phyloP scores from a whole-genome alignment of 1,139 yeast species.

The Scheffersomyces lignicola region DNA sequence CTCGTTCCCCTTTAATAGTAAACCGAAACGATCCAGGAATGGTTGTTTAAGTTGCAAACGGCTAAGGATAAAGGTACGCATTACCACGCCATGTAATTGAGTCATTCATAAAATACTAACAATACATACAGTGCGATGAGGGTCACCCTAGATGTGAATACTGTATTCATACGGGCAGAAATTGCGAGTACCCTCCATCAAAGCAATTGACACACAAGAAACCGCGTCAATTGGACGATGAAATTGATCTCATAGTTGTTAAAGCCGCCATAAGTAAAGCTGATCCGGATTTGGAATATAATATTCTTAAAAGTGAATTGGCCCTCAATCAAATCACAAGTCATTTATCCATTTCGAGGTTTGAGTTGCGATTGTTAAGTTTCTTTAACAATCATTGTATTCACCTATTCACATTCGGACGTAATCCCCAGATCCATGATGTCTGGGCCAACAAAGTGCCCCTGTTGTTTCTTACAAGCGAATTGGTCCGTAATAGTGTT shows the following conservation, averaged over 20 bases:
- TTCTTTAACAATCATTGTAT: slow-evolving; percentile 31
- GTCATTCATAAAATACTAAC: no score
- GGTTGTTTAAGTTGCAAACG: slow-evolving; percentile 34
- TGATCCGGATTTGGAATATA: neutral
- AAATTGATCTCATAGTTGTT: neutral
- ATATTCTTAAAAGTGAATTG: slow-evolving; percentile 3
- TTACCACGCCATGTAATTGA: no score
- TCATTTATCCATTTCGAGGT: slow-evolving; percentile 25
- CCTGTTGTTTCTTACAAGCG: slow-evolving; percentile 20
- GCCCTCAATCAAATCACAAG: slow-evolving; percentile 14
- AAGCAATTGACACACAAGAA: no score
- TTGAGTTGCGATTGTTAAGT: slow-evolving; percentile 30
- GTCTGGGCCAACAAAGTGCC: slow-evolving; percentile 32
- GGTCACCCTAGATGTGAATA: slow-evolving; percentile 30
- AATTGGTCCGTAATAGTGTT: slow-evolving; percentile 22
- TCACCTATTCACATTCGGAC: slow-evolving; percentile 18
- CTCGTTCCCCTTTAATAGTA: no score
- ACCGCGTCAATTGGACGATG: no score
- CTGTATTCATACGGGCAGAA: slow-evolving; percentile 25
- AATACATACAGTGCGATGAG: slow-evolving; percentile 22
- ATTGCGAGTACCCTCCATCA: slow-evolving; percentile 19
- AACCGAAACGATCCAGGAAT: slow-evolving; percentile 29
- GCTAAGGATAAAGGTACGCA: slow-evolving; percentile 25
- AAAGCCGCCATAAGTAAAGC: neutral
- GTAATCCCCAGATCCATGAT: slow-evolving; percentile 19